Evolutionary conservation across 169 alveolate genomes (phyloP), one percentile per base, ranked within the genome.

Genomic region (Prorocentrum cordatum): DNA sequence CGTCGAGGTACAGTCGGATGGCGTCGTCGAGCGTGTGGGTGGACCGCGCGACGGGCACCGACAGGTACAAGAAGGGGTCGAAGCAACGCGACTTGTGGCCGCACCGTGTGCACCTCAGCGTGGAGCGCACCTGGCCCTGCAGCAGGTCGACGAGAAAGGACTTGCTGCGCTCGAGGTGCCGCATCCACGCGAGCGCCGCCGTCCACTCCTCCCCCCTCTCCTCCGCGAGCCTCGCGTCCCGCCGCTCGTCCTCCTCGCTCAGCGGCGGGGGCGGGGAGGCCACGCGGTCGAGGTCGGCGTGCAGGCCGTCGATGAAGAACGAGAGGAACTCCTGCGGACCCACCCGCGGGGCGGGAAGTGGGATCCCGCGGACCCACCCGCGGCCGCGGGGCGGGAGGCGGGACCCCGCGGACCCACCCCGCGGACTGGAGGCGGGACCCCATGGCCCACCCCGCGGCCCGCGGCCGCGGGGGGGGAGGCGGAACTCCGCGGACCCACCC

Each of bases 51-150:
- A 36, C 68, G 10, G 68, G 88, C 33, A 77, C 29, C 3, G 88
- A 77, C 59, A 77, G 75, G 88, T 77, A 77, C 73, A 77, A 20
- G 75, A 77, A 77, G 12, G 88, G 73, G 32, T 77, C 88, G 32
- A 77, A 77, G 5, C 72, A 26, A 26, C 72, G 72, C 10, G 72
- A 62, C 39, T 35, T 31, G 72, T 62, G 42, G 29, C 72, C 72
- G 20, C 72, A 62, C 27, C 42, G 24, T 27, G 14, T 31, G 42
- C 72, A 62, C 39, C 29, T 27, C 39, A 62, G 39, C 16, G 72
- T 31, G 22, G 72, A 62, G 42, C 72, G 72, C 62, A 77, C 32
- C 68, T 77, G 88, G 64, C 88, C 88, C 38, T 77, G 88, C 73
- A 77, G 33, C 47, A 77, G n/a, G 27, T 77, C 88, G 33, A 77